Base-by-base conservation (phyloP, 805 yeast genomes). In the Candida koratica region DNA sequence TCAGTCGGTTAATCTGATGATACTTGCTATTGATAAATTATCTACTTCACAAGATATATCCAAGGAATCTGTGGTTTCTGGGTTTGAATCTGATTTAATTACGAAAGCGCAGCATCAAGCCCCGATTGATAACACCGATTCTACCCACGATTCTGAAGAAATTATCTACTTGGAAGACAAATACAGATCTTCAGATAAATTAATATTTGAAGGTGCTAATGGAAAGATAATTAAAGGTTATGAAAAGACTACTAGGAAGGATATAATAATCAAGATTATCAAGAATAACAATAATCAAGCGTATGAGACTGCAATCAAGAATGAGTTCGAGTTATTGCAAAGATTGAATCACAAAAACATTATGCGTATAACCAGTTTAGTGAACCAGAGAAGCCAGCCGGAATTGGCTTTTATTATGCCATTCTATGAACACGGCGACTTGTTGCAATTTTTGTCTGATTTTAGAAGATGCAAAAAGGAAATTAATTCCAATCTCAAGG, bases 371-470 rank as follows among this genome's bases (percentile, higher is more conserved):
- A 29, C 51, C 11, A 64, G 58, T 34, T 20, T 66, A 12, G 51
- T 54, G 3, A 34, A 44, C 2, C 48, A 41, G 6, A 17, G 13
- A 9, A 18, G 25, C 3, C 13, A 37, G 9, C 20, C 22, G 5
- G 56, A 55, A 23, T 48, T 62, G 12, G 20, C 70, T 9, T 44
- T 75, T 4, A 51, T 73, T 8, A 38, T 66, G 17, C 72, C 72
- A 10, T 71, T 51, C 47, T 72, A 64, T 49, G 51, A 58, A 17
- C 47, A 65, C 42, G 78, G 79, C 3, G 81, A 75, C 47, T 53
- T 75, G 17, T 47, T 75, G 33, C 67, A 64, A 25, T 58, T 60
- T 36, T 42, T 73, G n/a, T 56, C 71, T 8, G 49, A 47, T 26
- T 54, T 69, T 8, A 52, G 80, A 23, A 53, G 59, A 31, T 39